Evolutionary conservation across 306 rosid species (phyloP).

Genomic region (Sphenostylis stenocarpa): DNA sequence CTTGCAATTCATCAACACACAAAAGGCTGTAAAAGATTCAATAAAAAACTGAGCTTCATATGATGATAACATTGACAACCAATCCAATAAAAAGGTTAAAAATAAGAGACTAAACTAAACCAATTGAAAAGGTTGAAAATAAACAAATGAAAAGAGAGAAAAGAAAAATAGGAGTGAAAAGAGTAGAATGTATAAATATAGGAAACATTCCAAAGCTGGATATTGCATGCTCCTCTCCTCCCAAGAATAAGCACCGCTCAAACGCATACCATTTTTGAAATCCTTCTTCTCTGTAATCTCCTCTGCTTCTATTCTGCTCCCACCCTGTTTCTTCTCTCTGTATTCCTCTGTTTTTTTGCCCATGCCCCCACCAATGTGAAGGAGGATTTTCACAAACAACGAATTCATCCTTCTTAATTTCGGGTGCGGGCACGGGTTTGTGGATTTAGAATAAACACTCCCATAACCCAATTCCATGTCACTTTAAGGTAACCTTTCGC

Average conservation of each 20-base stretch:
- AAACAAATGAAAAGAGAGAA: not conserved
- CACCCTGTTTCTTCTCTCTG: not conserved
- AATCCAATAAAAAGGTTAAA: not conserved
- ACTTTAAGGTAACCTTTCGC: conserved; percentile 46
- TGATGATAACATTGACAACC: not conserved
- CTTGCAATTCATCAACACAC: too few relatives aligned
- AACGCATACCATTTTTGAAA: conserved; percentile 43
- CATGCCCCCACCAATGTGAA: conserved; percentile 30
- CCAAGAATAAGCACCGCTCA: conserved; percentile 62
- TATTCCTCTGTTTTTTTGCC: not conserved
- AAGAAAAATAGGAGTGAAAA: not conserved
- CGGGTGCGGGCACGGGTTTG: conserved; percentile 26
- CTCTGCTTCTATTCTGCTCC: not conserved
- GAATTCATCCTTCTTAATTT: conserved; percentile 14
- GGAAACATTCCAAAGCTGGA: conserved; percentile 49
- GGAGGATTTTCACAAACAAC: not conserved
- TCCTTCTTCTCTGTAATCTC: conserved; percentile 14
- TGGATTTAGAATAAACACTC: not conserved
- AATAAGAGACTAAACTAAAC: not conserved
- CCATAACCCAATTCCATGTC: conserved; percentile 19
- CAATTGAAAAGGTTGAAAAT: not conserved
- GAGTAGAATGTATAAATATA: conserved; percentile 57
- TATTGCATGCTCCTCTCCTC: conserved; percentile 36
- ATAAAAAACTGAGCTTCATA: not conserved
- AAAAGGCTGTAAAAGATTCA: not conserved